Percentiles rank a stretch among this genome's conserved stretches.
Evolutionary conservation across 495 filamentous ascomycete species (phyloP).

Genomic region (Penicillium bovifimosum): DNA sequence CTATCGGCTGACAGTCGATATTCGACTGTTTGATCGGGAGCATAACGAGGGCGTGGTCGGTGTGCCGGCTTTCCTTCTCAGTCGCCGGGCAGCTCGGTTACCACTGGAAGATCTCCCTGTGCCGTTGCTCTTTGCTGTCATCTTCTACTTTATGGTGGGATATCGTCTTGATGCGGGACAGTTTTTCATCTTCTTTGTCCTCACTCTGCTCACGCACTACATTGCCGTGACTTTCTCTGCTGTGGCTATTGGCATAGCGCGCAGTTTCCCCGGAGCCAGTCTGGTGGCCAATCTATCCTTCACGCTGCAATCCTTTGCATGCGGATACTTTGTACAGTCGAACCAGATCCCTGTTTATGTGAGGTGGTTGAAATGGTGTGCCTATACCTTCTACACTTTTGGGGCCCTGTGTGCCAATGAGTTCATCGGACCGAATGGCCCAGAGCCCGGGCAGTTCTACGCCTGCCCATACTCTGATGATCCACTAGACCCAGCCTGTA

Average conservation of each 20-base stretch:
- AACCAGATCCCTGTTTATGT: conserved; percentile 68
- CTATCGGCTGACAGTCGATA: conserved; percentile 64
- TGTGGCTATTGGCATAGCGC: conserved; percentile 51
- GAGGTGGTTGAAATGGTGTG: conserved; percentile 60
- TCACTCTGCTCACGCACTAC: conserved; percentile 61
- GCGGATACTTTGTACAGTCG: conserved; percentile 67
- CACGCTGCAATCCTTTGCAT: conserved; percentile 64
- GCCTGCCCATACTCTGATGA: conserved; percentile 58
- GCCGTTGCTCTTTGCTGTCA: conserved; percentile 59
- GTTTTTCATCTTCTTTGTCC: conserved; percentile 63
- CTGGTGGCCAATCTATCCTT: conserved; percentile 63
- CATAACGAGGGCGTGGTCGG: conserved; percentile 63
- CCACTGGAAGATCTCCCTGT: conserved; percentile 64
- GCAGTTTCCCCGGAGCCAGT: conserved; percentile 57
- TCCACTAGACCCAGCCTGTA: conserved; percentile 53
- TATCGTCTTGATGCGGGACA: conserved; percentile 53
- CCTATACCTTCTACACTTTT: conserved; percentile 59
- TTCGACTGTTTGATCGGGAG: conserved; percentile 69
- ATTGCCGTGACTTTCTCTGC: conserved; percentile 58
- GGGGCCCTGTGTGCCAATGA: conserved; percentile 64
- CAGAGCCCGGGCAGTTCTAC: conserved; percentile 50
- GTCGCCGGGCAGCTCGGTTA: conserved; percentile 58
- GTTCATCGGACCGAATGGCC: conserved; percentile 47
- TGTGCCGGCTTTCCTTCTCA: conserved; percentile 60
- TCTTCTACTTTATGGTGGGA: conserved; percentile 73